phyloP scores from a whole-genome alignment of 495 filamentous ascomycete genomes.

The Xylaria sp. region DNA sequence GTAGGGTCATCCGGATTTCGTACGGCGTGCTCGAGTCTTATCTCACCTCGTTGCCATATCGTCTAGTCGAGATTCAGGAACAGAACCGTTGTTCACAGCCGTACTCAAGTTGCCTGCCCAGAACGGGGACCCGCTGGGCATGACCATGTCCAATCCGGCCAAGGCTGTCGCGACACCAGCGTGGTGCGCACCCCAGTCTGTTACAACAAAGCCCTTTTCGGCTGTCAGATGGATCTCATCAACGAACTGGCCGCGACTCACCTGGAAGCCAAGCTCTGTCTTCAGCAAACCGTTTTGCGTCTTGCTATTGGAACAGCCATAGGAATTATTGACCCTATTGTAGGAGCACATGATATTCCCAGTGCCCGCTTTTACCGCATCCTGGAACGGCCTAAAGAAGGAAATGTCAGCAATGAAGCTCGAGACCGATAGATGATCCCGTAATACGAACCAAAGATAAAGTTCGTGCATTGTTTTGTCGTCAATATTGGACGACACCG shows the following conservation, averaged over 20 bases:
- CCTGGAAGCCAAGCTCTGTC: conserved; percentile 67
- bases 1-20: neutral
- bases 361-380: conserved; percentile 67
- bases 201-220: conserved; percentile 50
- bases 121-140: conserved; percentile 56
- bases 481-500: conserved; percentile 68
- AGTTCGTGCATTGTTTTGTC: conserved; percentile 74
- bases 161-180: conserved; percentile 50
- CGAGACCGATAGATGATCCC: neutral
- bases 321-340: conserved; percentile 69
- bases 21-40: neutral
- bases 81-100: conserved; percentile 46
- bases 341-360: conserved; percentile 76
- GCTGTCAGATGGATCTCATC: conserved; percentile 29
- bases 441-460: conserved; percentile 67
- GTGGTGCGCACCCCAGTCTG: conserved; percentile 62
- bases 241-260: conserved; percentile 52
- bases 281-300: conserved; percentile 69
- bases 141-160: conserved; percentile 59
- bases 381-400: conserved; percentile 62
- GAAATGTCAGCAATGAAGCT: neutral
- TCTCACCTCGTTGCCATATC: conserved; percentile 56
- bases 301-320: conserved; percentile 69
- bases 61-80: conserved; percentile 48
- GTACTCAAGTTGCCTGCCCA: conserved; percentile 35